Conservation (phyloP, 352 stramenopile species). For the Globisporangium iwayamae region DNA sequence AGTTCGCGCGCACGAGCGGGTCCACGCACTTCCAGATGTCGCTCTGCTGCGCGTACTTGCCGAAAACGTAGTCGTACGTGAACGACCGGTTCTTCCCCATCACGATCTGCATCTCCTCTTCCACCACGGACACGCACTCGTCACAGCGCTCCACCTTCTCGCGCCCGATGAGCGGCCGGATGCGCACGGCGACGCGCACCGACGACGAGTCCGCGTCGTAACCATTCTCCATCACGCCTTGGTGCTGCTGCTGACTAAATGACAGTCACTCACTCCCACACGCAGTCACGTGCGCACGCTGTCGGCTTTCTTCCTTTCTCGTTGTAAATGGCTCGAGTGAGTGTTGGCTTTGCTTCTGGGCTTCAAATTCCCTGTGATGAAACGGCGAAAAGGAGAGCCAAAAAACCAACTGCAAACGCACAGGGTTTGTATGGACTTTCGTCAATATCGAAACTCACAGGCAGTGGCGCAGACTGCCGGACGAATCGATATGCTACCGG, state of each 20-base stretch:
- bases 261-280: not conserved
- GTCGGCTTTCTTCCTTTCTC: not conserved
- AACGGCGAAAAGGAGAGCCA: not conserved
- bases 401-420: constrained; percentile 2
- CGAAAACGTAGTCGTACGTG: constrained; percentile 90
- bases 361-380: too few relatives aligned
- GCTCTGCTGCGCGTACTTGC: constrained; percentile 79
- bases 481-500: too few relatives aligned
- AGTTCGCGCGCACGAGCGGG: constrained; percentile 73
- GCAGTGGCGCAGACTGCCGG: too few relatives aligned
- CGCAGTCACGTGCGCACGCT: not conserved
- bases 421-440: not conserved
- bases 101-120: constrained; percentile 80
- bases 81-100: constrained; percentile 88
- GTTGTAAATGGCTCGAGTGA: not conserved
- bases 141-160: constrained; percentile 88
- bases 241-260: not conserved
- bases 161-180: constrained; percentile 82
- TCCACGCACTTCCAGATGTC: constrained; percentile 85
- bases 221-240: constrained; percentile 17
- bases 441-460: too few relatives aligned
- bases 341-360: too few relatives aligned
- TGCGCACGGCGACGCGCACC: constrained; percentile 82
- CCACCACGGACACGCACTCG: constrained; percentile 83
- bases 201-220: constrained; percentile 51